A percentile compares a stretch with the other conserved stretches of the same genome.
Evolutionary conservation across 345 rosid species (phyloP).

Genomic region (Syzygium aqueum): DNA sequence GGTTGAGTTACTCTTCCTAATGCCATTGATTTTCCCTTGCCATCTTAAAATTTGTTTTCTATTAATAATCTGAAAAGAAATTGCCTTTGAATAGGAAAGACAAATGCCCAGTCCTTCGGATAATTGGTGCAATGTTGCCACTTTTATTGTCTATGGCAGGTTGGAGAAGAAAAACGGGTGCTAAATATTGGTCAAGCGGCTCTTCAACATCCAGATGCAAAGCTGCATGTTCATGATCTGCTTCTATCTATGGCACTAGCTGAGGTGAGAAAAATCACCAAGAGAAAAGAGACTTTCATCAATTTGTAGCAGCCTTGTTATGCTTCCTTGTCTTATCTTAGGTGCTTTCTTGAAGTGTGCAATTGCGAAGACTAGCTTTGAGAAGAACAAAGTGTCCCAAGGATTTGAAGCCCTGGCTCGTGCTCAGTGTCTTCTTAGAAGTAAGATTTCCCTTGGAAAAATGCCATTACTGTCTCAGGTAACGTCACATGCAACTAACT

Average conservation of each 20-base stretch:
- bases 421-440: conserved; percentile 80
- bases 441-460: conserved; percentile 70
- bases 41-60: neutral
- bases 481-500: neutral
- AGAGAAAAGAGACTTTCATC: conserved; percentile 14
- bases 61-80: neutral
- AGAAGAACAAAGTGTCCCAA: conserved; percentile 74
- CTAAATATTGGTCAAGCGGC: conserved; percentile 72
- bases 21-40: neutral
- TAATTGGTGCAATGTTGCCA: neutral
- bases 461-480: conserved; percentile 78
- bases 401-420: conserved; percentile 99
- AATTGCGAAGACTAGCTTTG: conserved; percentile 73
- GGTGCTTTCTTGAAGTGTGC: conserved; percentile 91
- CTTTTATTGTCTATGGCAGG: conserved; percentile 7
- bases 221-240: conserved; percentile 72
- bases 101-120: neutral
- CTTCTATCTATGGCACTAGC: conserved; percentile 89
- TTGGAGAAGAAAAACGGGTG: conserved; percentile 81
- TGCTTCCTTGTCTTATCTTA: conserved; percentile 50
- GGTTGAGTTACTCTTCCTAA: neutral
- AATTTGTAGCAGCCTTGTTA: conserved; percentile 34
- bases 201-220: conserved; percentile 71
- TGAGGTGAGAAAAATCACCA: conserved; percentile 61
- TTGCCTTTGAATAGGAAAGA: neutral